Evolutionary conservation across 2,329 filamentous ascomycete genomes (phyloP).

Genomic region (Thermoascus crustaceus): DNA sequence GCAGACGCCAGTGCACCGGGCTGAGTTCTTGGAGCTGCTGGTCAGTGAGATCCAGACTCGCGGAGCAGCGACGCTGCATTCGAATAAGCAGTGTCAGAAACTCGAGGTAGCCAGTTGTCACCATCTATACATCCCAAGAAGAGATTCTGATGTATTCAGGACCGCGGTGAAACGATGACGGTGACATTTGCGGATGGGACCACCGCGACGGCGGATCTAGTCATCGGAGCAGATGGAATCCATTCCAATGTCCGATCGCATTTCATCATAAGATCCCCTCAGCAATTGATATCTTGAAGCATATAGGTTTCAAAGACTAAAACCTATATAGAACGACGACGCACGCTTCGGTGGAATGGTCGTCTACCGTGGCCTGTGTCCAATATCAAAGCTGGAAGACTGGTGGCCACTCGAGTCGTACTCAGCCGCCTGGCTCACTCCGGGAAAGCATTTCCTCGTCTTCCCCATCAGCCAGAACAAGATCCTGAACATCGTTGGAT

Average conservation of each 20-base stretch:
- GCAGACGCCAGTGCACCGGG: slow-evolving; percentile 8
- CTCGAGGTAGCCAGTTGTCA: too few relatives aligned
- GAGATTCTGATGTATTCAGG: neutral
- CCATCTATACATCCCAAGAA: too few relatives aligned
- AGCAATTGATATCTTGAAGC: neutral
- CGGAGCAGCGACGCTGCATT: slow-evolving; percentile 4
- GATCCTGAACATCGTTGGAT: slow-evolving; percentile 29
- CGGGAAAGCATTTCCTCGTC: slow-evolving; percentile 28
- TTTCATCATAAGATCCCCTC: slow-evolving; percentile 1
- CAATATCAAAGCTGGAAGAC: slow-evolving; percentile 9
- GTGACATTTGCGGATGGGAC: slow-evolving; percentile 10
- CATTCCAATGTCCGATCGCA: slow-evolving; percentile 11
- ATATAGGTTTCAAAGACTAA: slow-evolving; percentile 8
- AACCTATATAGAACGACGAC: slow-evolving; percentile 7
- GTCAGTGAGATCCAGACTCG: slow-evolving; percentile 5
- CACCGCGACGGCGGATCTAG: slow-evolving; percentile 11
- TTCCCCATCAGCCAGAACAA: slow-evolving; percentile 30
- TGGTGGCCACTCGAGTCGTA: slow-evolving; percentile 18
- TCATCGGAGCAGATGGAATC: slow-evolving; percentile 20
- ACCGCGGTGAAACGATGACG: slow-evolving; percentile 3
- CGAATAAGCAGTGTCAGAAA: slow-evolving; percentile 1
- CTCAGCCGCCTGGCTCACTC: slow-evolving; percentile 24
- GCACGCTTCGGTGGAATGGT: slow-evolving; percentile 16
- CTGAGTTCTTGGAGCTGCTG: slow-evolving; percentile 8
- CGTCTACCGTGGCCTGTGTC: slow-evolving; percentile 16